Percentiles rank a stretch among this genome's conserved stretches.
These are phyloP conservation scores for Eucalyptus cloeziana DNA, from an alignment of 345 rosid genomes.

Conservation along the genomic window DNA sequence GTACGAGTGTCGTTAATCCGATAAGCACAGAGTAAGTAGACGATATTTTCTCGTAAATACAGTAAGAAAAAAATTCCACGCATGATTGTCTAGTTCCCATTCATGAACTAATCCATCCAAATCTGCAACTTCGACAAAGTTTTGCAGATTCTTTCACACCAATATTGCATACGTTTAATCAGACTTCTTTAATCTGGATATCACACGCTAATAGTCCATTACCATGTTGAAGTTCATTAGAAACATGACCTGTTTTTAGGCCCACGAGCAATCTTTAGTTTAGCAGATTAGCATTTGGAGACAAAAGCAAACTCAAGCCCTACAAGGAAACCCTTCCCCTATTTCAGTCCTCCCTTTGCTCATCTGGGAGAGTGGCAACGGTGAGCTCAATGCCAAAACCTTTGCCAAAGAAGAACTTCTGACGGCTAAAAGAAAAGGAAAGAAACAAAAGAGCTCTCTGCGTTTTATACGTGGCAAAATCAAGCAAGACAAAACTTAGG, in stretches of 20 bases:
- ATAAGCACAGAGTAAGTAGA: not conserved
- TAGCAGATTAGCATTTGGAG: not conserved
- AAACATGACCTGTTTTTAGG: not conserved
- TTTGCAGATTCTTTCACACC: not conserved
- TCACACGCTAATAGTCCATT: not conserved
- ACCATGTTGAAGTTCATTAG: not conserved
- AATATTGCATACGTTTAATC: not conserved
- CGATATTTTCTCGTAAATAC: not conserved
- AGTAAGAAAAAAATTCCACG: not conserved
- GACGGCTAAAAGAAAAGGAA: not conserved
- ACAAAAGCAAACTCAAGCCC: not conserved
- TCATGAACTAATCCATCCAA: not conserved
- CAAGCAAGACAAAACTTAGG: not conserved
- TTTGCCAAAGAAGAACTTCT: not conserved
- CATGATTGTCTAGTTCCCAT: not conserved
- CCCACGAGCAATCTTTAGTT: not conserved
- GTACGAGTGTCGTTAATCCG: not conserved
- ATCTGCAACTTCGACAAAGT: not conserved
- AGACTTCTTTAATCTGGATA: not conserved
- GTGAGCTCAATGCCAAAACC: not conserved
- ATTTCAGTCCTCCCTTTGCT: not conserved
- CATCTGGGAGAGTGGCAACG: not conserved
- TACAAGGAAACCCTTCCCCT: not conserved
- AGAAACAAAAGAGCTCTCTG: not conserved
- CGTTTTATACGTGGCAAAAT: not conserved